These are phyloP conservation scores for Iris macrosiphon DNA, from an alignment of 106 monocot genomes.

Conservation along the genomic window DNA sequence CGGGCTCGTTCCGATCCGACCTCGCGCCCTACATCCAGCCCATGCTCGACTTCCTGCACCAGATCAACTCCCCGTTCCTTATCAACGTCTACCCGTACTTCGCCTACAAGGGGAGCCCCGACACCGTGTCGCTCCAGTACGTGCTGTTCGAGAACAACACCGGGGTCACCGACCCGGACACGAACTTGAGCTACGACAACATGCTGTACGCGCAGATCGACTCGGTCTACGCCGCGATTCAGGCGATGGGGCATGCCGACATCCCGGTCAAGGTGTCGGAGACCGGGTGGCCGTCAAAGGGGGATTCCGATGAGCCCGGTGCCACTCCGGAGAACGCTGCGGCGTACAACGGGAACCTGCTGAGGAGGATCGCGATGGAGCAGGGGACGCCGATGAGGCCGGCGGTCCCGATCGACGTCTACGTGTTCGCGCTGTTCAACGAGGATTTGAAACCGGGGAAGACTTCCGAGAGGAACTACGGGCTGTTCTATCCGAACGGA, in stretches of 20 bases:
- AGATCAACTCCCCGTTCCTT: conserved; percentile 51
- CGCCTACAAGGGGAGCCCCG: conserved; percentile 49
- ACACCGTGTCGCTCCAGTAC: conserved; percentile 31
- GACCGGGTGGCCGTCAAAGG: conserved; percentile 74
- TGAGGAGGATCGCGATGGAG: conserved; percentile 37
- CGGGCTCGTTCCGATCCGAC: conserved; percentile 36
- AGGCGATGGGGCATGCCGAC: conserved; percentile 33
- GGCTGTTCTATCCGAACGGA: conserved; percentile 48
- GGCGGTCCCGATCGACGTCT: conserved; percentile 35
- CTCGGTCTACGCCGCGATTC: conserved; percentile 48
- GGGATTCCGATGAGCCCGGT: conserved; percentile 52
- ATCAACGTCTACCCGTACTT: conserved; percentile 73
- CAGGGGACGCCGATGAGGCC: conserved; percentile 64
- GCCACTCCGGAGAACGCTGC: conserved; percentile 50
- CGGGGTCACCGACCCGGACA: conserved; percentile 37
- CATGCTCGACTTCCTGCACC: conserved; percentile 33
- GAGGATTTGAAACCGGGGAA: conserved; percentile 54
- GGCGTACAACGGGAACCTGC: conserved; percentile 49
- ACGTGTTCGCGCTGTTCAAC: conserved; percentile 64
- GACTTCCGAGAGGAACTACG: conserved; percentile 67
- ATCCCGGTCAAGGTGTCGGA: conserved; percentile 42
- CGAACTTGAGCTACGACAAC: conserved; percentile 56
- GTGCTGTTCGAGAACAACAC: conserved; percentile 52
- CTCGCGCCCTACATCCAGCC: conserved; percentile 44
- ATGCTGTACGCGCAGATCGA: conserved; percentile 77